Base-by-base conservation (phyloP, 208 protist species). In the Tritrichomonas musculus region DNA sequence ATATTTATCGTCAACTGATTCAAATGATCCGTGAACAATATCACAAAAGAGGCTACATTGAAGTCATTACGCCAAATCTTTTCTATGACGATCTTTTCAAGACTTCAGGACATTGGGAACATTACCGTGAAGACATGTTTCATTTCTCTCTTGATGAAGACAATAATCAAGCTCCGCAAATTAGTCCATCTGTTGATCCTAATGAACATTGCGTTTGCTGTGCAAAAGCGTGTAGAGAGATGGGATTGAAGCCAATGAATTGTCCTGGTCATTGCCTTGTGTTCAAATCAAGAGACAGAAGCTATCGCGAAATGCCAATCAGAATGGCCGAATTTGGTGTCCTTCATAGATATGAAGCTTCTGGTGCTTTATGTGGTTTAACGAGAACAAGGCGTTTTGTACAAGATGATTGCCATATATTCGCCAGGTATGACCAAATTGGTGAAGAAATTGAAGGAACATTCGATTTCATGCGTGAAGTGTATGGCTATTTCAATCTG, bases 391-490 rank as follows among this genome's bases (percentile, higher is more conserved):
- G 99, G 82, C 96, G 98, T 57, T 99, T 99, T 96, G 97, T 99
- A 94, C 99, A 99, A 96, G 99, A 99, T 94, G 99, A 99, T 95
- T 98, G 98, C 36, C 99, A 99, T 97, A 99, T 99, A 94, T 99
- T 99, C 96, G 99, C 98, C 95, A 96, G 95, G 20, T 94, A 96
- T 92, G 98, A 99, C 93, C 98, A 99, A 95, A 95, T 97, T 72
- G 60, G 95, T 82, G 27, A 33, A 33, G 95, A 96, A 95, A 93
- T 96, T 22, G 41, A 36, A 17, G 77, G 75, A 41, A 60, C 57
- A 55, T 95, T 99, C 36, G 93, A 96, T 47, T 99, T 99, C 94
- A 95, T 99, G 55, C 94, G 97, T 65, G 95, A 98, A 69, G 97
- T 99, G 25, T 99, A 99, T 95, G 95, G 94, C 77, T 95, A 98